Evolutionary conservation across 2,329 filamentous ascomycete species (phyloP).

Genomic region (Fonsecaea pugnacius): DNA sequence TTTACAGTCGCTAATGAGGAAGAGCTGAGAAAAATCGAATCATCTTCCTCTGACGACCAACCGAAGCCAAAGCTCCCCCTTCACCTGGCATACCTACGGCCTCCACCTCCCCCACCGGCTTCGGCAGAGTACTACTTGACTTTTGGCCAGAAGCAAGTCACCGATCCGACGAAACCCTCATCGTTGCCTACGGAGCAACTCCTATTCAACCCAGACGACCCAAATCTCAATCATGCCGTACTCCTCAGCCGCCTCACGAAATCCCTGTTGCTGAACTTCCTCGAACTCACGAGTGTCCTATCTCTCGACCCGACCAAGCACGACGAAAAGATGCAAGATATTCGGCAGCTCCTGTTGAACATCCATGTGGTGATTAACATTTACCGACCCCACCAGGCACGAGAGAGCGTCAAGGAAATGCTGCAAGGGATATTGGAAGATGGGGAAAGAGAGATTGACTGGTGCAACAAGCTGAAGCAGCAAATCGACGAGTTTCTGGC

Average conservation of each 20-base stretch:
- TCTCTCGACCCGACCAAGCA: constrained; percentile 60
- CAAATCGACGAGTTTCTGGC: constrained; percentile 59
- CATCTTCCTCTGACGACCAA: constrained; percentile 44
- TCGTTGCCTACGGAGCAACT: constrained; percentile 56
- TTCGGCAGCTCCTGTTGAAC: constrained; percentile 84
- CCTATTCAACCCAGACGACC: constrained; percentile 63
- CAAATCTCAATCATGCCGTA: constrained; percentile 50
- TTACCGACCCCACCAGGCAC: constrained; percentile 88
- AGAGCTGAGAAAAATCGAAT: constrained; percentile 57
- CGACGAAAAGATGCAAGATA: constrained; percentile 70
- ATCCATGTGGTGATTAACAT: constrained; percentile 93
- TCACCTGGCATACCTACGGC: constrained; percentile 77
- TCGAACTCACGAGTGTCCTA: constrained; percentile 78
- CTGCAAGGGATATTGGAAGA: constrained; percentile 83
- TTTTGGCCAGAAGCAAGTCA: constrained; percentile 77
- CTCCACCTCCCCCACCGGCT: constrained; percentile 72
- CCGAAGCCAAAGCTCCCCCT: constrained; percentile 60
- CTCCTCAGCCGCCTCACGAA: constrained; percentile 76
- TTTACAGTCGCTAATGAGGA: constrained; percentile 78
- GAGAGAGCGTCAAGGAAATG: constrained; percentile 82
- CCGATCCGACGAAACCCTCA: constrained; percentile 44
- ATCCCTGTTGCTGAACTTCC: constrained; percentile 82
- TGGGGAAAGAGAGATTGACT: constrained; percentile 75
- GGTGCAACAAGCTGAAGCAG: constrained; percentile 73
- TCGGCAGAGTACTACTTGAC: constrained; percentile 67